These are phyloP conservation scores for grape (Vitis vinifera) DNA, from an alignment of 164 flowering plant species.

Conservation along the genomic window DNA sequence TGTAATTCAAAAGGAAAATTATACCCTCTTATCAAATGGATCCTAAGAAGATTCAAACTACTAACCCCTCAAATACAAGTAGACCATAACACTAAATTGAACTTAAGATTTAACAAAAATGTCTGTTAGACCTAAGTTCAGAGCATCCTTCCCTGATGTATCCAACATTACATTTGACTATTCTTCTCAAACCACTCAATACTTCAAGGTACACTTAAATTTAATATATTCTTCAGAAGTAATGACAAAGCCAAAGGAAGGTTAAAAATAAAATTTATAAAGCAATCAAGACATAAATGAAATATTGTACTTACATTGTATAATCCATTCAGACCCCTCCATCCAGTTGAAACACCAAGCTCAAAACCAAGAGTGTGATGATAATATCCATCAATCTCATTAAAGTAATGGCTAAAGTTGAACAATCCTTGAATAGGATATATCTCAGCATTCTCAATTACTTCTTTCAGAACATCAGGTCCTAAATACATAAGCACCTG, in stretches of 20 bases:
- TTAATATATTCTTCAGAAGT: neutral
- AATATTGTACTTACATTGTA: conserved; percentile 60
- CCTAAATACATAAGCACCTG: conserved; percentile 88
- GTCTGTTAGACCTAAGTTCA: no score
- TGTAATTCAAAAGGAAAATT: no score
- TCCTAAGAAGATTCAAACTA: no score
- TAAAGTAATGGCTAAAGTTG: conserved; percentile 65
- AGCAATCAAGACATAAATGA: neutral
- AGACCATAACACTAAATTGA: no score
- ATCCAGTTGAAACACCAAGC: conserved; percentile 87
- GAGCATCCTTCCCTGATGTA: no score
- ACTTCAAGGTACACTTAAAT: neutral
- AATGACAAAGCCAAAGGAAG: neutral
- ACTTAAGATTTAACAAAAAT: no score
- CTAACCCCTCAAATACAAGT: no score
- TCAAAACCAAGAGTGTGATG: conserved; percentile 59
- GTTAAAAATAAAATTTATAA: neutral
- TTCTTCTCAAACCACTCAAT: no score
- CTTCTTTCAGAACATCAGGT: conserved; percentile 56
- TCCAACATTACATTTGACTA: no score
- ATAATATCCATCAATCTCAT: conserved; percentile 87
- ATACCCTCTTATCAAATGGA: no score
- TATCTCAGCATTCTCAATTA: conserved; percentile 74
- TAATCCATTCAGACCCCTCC: conserved; percentile 60
- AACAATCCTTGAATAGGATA: conserved; percentile 88